phyloP scores from a whole-genome alignment of 176 grass and related monocot genomes.

The Aegilops longissima region DNA sequence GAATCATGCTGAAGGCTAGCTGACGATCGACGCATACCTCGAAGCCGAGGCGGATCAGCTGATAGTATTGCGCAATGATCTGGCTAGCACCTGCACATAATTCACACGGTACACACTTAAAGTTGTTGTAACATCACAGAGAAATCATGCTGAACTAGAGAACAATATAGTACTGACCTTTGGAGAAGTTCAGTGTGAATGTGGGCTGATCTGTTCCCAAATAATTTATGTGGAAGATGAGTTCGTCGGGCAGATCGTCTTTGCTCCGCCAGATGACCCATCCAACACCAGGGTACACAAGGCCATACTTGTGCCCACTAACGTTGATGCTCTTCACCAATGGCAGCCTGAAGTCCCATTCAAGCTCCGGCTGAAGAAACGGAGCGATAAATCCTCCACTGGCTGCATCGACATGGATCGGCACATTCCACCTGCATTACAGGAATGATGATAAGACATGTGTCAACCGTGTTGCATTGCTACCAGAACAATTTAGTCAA shows the following conservation, averaged over 20 bases:
- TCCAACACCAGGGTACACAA: slow-evolving; percentile 77
- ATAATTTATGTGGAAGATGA: slow-evolving; percentile 91
- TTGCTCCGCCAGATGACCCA: slow-evolving; percentile 90
- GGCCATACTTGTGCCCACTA: slow-evolving; percentile 82
- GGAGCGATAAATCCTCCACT: slow-evolving; percentile 87
- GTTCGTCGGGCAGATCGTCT: slow-evolving; percentile 71
- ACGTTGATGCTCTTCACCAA: slow-evolving; percentile 87
- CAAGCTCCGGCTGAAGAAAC: slow-evolving; percentile 61
- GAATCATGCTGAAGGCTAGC: no score
- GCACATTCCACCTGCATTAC: slow-evolving; percentile 61
- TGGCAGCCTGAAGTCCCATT: slow-evolving; percentile 80
- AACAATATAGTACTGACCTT: slow-evolving; percentile 38
- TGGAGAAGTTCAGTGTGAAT: slow-evolving; percentile 90
- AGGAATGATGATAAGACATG: not conserved
- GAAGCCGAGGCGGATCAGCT: slow-evolving; percentile 72
- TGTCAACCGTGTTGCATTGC: no score
- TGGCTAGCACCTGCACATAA: slow-evolving; percentile 62
- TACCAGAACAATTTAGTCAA: no score
- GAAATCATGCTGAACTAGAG: not conserved
- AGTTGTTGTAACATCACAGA: not conserved
- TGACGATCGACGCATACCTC: slow-evolving; percentile 33
- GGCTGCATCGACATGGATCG: slow-evolving; percentile 79
- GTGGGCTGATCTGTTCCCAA: slow-evolving; percentile 79
- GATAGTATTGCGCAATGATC: slow-evolving; percentile 87
- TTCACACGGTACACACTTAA: not conserved